These are phyloP conservation scores for Fremontodendron californicum DNA, from an alignment of 345 rosid species.

Conservation along the genomic window DNA sequence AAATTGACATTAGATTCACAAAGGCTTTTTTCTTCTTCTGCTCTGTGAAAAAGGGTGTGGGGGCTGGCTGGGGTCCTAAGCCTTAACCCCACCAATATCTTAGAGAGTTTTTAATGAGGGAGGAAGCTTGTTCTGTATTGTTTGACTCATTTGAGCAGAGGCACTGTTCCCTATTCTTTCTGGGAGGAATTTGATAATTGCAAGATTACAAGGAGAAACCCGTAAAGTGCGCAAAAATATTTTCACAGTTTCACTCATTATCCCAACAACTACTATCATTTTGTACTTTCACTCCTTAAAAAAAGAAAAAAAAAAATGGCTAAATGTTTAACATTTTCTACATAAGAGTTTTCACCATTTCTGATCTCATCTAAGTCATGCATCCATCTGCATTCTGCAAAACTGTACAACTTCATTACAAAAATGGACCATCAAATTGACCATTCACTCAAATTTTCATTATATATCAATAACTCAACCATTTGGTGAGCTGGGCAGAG, in stretches of 20 bases:
- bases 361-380: neutral
- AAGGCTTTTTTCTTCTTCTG: neutral
- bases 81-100: conserved; percentile 7
- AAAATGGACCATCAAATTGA: conserved; percentile 2
- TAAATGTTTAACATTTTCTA: conserved; percentile 8
- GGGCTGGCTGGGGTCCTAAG: neutral
- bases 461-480: too few species aligned
- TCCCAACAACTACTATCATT: conserved; percentile 35
- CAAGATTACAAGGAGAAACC: conserved; percentile 41
- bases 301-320: neutral
- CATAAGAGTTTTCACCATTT: conserved; percentile 4
- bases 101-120: neutral
- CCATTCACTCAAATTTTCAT: conserved; percentile 8
- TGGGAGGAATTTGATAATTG: conserved; percentile 32
- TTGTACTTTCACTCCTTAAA: conserved; percentile 39
- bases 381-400: neutral
- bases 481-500: too few species aligned
- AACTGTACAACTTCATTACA: neutral
- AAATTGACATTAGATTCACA: conserved; percentile 30
- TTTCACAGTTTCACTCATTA: conserved; percentile 41
- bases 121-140: conserved; percentile 20
- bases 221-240: conserved; percentile 3
- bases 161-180: conserved; percentile 24
- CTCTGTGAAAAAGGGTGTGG: neutral
- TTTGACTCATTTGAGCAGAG: conserved; percentile 22